Evolutionary conservation across 208 protist species (phyloP).

Genomic region (Herpetomonas tarakana): DNA sequence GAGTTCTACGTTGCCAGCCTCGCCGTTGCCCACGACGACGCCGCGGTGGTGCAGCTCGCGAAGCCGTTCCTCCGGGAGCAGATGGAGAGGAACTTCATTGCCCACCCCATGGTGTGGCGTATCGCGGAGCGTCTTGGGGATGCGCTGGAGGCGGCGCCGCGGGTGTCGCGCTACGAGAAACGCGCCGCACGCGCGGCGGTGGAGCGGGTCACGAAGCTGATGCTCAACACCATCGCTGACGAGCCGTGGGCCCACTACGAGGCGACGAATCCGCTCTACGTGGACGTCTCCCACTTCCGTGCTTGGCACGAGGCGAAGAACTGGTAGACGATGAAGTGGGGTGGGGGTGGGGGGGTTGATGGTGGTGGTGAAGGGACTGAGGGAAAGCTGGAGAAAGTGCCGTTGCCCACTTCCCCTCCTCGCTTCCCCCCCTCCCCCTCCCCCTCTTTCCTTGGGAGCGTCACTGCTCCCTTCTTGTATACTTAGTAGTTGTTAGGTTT

Average conservation of each 20-base stretch:
- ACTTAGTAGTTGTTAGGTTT: no score
- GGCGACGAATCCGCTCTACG: conserved; percentile 62
- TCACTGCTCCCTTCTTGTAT: no score
- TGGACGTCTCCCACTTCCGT: conserved; percentile 81
- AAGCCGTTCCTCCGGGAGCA: conserved; percentile 70
- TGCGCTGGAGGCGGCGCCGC: conserved; percentile 38
- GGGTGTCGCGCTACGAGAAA: conserved; percentile 41
- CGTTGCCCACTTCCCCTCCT: no score
- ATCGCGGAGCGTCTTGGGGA: conserved; percentile 78
- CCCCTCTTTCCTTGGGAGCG: no score
- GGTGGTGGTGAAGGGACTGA: neutral
- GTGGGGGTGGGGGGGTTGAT: neutral
- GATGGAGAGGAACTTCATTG: conserved; percentile 81
- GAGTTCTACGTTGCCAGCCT: conserved; percentile 69
- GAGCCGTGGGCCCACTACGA: conserved; percentile 82
- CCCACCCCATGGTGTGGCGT: conserved; percentile 83
- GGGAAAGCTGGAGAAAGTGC: conserved; percentile 3
- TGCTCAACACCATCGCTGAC: conserved; percentile 84
- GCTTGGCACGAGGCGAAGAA: conserved; percentile 86
- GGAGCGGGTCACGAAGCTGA: conserved; percentile 86
- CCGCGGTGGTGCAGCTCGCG: conserved; percentile 48
- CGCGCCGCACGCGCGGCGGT: conserved; percentile 47
- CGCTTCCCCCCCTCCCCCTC: no score
- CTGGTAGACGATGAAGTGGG: conserved; percentile 52
- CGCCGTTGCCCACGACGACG: conserved; percentile 69